These are phyloP conservation scores for Beauveria caledonica DNA, from an alignment of 2,329 filamentous ascomycete species.

Conservation along the genomic window DNA sequence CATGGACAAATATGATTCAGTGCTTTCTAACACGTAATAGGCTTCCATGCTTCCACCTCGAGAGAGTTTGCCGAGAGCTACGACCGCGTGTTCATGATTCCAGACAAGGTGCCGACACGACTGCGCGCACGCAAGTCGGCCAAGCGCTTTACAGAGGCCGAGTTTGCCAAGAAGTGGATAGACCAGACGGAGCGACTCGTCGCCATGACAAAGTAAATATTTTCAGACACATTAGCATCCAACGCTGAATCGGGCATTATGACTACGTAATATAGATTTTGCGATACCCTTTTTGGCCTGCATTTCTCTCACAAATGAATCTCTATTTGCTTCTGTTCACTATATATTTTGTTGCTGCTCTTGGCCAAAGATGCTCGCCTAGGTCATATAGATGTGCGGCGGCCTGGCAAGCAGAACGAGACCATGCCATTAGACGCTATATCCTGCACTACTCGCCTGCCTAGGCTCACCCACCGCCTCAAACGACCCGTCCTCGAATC, in stretches of 20 bases:
- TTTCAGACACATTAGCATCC: background rate
- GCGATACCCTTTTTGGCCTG: slow-evolving; percentile 12
- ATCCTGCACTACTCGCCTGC: slow-evolving; percentile 61
- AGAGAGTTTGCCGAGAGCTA: slow-evolving; percentile 76
- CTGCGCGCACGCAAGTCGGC: slow-evolving; percentile 69
- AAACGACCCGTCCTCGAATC: slow-evolving; percentile 57
- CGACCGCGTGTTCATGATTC: slow-evolving; percentile 63
- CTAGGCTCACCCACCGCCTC: slow-evolving; percentile 72
- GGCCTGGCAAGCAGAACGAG: background rate
- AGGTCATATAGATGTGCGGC: no score
- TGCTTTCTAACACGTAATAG: background rate
- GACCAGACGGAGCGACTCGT: slow-evolving; percentile 67
- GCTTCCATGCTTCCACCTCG: slow-evolving; percentile 68
- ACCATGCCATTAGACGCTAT: slow-evolving; percentile 26
- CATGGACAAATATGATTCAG: background rate
- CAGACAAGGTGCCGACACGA: slow-evolving; percentile 68
- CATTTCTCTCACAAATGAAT: background rate
- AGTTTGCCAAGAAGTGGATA: slow-evolving; percentile 75
- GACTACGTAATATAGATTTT: slow-evolving; percentile 7
- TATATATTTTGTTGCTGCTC: background rate
- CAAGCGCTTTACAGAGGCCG: slow-evolving; percentile 77
- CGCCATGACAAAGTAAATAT: slow-evolving; percentile 22
- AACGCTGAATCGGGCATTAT: background rate
- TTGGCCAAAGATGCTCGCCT: background rate
- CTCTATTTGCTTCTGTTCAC: background rate